phyloP scores from a whole-genome alignment of 495 filamentous ascomycete species.

The Tuber brumale region DNA sequence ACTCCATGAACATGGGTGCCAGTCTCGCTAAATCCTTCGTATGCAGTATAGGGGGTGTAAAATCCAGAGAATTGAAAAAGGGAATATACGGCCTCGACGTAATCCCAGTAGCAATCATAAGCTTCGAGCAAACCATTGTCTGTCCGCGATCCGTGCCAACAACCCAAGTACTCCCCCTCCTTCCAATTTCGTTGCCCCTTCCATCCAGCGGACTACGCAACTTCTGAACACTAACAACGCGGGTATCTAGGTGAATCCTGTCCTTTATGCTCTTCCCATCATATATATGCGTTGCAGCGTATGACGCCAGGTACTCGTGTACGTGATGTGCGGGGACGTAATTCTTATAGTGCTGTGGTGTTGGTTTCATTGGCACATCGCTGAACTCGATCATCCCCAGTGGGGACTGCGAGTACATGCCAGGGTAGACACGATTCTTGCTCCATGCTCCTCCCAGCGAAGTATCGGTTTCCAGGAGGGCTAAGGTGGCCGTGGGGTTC shows the following conservation, averaged over 20 bases:
- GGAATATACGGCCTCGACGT: slow-evolving; percentile 58
- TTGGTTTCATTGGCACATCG: slow-evolving; percentile 60
- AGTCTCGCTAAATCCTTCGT: slow-evolving; percentile 52
- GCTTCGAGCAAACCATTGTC: slow-evolving; percentile 50
- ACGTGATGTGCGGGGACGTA: slow-evolving; percentile 64
- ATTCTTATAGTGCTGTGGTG: slow-evolving; percentile 49
- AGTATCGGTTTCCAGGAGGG: slow-evolving; percentile 51
- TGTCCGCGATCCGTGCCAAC: slow-evolving; percentile 28
- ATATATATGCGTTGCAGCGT: slow-evolving; percentile 51
- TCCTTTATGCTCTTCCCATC: slow-evolving; percentile 45
- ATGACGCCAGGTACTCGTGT: slow-evolving; percentile 60
- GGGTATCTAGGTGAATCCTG: slow-evolving; percentile 51
- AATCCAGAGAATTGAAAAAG: slow-evolving; percentile 47
- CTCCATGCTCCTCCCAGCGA: slow-evolving; percentile 69
- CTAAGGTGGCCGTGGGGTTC: slow-evolving; percentile 48
- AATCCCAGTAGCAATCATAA: slow-evolving; percentile 65
- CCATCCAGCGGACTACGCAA: slow-evolving; percentile 26
- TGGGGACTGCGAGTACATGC: slow-evolving; percentile 46
- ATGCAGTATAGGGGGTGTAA: slow-evolving; percentile 58
- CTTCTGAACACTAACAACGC: slow-evolving; percentile 52
- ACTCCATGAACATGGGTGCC: slow-evolving; percentile 41
- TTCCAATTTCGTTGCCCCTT: slow-evolving; percentile 44
- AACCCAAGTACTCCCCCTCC: slow-evolving; percentile 24
- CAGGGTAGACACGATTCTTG: slow-evolving; percentile 57
- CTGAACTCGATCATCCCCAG: slow-evolving; percentile 46